Conservation (phyloP, 306 rosid species). For the Cucumis hystrix region DNA sequence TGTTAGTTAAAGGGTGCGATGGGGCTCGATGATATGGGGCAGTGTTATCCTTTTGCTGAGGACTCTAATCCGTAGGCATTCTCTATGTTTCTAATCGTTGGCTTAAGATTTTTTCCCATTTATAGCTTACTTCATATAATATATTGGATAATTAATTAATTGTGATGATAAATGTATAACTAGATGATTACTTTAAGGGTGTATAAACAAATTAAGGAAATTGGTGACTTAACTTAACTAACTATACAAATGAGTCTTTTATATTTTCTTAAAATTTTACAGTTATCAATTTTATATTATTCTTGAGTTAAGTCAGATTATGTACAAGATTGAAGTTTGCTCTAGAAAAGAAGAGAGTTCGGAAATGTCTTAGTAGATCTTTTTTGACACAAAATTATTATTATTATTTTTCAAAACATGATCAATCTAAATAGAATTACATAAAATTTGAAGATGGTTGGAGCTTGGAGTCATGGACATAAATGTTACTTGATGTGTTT, state of each 20-base stretch:
- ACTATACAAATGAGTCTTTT: too few species aligned
- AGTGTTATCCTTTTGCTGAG: too few species aligned
- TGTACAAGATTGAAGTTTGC: background rate
- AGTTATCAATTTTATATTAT: background rate
- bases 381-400: too few species aligned
- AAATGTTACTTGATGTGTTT: background rate
- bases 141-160: background rate
- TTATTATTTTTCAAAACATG: too few species aligned
- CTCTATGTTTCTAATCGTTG: background rate
- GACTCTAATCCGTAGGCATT: background rate
- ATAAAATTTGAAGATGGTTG: background rate
- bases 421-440: background rate
- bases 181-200: background rate
- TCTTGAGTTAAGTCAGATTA: background rate
- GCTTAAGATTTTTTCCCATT: background rate
- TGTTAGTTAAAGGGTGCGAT: background rate
- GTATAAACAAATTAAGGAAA: background rate
- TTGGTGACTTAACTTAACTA: background rate
- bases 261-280: background rate
- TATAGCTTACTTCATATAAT: background rate
- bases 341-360: background rate
- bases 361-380: background rate
- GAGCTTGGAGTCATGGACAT: background rate
- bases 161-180: background rate
- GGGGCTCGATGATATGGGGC: background rate